Conservation (phyloP, 225 moss, liverwort and hornwort genomes). For the Rhytidiadelphus loreus region DNA sequence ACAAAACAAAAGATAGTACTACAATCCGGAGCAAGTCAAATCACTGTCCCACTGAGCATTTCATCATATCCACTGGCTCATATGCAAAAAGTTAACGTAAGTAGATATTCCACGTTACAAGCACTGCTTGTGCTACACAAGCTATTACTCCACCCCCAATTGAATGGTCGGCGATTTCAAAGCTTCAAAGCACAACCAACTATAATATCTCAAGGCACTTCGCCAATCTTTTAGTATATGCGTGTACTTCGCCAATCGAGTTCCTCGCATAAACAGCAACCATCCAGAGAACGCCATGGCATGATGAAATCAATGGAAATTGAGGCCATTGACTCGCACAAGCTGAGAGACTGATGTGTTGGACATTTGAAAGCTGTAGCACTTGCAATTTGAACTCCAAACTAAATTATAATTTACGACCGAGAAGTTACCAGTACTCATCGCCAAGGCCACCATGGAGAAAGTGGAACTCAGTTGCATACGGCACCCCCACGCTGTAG, state of each 20-base stretch:
- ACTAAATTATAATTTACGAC: neutral
- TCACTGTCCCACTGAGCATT: neutral
- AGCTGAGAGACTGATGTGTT: neutral
- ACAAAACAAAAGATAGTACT: neutral
- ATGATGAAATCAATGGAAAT: neutral
- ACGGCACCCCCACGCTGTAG: slow-evolving; percentile 58
- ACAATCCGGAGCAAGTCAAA: neutral
- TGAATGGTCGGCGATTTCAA: neutral
- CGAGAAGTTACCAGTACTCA: slow-evolving; percentile 37
- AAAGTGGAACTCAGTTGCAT: slow-evolving; percentile 61
- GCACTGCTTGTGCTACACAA: slow-evolving; percentile 10
- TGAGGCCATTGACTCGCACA: neutral
- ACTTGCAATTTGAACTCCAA: neutral
- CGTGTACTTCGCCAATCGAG: neutral
- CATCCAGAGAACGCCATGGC: neutral
- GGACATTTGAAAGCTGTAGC: neutral
- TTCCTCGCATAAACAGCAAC: neutral
- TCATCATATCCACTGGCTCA: slow-evolving; percentile 11
- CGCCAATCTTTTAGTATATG: neutral
- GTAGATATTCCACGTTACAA: slow-evolving; percentile 32
- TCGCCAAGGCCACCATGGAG: slow-evolving; percentile 58
- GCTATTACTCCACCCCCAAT: neutral
- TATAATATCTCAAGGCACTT: slow-evolving; percentile 10
- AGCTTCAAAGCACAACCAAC: slow-evolving; percentile 15
- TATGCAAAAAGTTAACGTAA: neutral